These are phyloP conservation scores for Fomitopsis serialis DNA, from an alignment of 768 basidiomycete genomes.

Conservation along the genomic window DNA sequence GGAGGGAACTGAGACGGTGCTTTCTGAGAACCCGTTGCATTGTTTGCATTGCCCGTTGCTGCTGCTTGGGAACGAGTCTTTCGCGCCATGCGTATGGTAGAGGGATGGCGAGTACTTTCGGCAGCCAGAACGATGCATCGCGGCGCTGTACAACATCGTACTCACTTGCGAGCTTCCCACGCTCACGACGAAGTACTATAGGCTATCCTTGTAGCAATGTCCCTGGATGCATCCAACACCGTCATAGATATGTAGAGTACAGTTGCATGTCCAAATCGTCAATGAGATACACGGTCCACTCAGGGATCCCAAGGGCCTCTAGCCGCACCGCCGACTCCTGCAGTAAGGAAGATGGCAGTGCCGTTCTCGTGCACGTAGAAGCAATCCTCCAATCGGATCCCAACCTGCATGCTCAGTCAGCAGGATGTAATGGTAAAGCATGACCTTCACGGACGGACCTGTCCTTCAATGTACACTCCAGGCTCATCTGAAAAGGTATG, in stretches of 20 bases:
- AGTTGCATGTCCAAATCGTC: not conserved
- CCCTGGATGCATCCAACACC: not conserved
- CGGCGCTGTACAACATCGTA: too few species aligned
- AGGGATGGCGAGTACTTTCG: too few species aligned
- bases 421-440: too few species aligned
- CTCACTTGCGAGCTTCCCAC: too few species aligned
- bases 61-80: not conserved
- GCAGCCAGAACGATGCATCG: too few species aligned
- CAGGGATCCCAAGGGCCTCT: constrained; percentile 30
- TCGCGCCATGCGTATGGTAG: not conserved
- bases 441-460: constrained; percentile 39
- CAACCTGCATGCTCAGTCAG: constrained; percentile 40
- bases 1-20: constrained; percentile 34
- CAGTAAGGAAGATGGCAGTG: constrained; percentile 52
- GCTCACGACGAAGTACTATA: too few species aligned
- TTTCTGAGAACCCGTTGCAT: not conserved
- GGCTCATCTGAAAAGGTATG: constrained; percentile 84
- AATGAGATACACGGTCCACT: not conserved
- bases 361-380: constrained; percentile 62
- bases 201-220: too few species aligned
- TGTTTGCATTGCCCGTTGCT: constrained; percentile 5
- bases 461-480: constrained; percentile 65
- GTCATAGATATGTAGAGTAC: not conserved
- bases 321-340: constrained; percentile 56
- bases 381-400: constrained; percentile 82